Evolutionary conservation across 495 filamentous ascomycete species (phyloP).

Genomic region (Elasticomyces elasticus): DNA sequence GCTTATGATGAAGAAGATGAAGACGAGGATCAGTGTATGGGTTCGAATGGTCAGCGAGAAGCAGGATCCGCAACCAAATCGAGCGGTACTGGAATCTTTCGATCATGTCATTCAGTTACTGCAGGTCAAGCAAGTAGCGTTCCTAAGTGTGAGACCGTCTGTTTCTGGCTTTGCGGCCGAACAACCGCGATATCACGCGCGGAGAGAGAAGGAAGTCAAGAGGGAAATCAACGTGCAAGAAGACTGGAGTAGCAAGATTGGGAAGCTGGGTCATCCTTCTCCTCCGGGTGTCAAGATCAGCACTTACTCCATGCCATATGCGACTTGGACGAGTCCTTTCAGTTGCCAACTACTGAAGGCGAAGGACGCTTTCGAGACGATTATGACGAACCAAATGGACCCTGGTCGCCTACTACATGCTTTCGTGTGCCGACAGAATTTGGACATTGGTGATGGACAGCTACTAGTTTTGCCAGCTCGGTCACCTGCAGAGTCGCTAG

Average conservation of each 20-base stretch:
- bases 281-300: background rate
- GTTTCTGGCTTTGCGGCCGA: background rate
- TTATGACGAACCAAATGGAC: conserved; percentile 7
- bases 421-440: conserved; percentile 5
- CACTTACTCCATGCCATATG: background rate
- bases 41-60: background rate
- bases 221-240: background rate
- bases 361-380: background rate
- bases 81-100: conserved; percentile 3
- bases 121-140: conserved; percentile 9
- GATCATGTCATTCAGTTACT: conserved; percentile 7
- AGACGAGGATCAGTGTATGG: background rate
- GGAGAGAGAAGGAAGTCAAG: background rate
- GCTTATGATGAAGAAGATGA: conserved; percentile 11
- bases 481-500: conserved; percentile 6
- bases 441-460: conserved; percentile 4
- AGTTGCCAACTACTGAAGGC: background rate
- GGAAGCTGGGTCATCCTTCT: background rate
- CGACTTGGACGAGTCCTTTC: background rate
- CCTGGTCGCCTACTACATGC: conserved; percentile 9
- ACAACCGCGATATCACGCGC: background rate
- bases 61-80: conserved; percentile 3
- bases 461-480: conserved; percentile 3
- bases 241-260: background rate
- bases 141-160: background rate